These are phyloP conservation scores for Macrolepiota fuliginosa DNA, from an alignment of 768 basidiomycete genomes.

Conservation along the genomic window DNA sequence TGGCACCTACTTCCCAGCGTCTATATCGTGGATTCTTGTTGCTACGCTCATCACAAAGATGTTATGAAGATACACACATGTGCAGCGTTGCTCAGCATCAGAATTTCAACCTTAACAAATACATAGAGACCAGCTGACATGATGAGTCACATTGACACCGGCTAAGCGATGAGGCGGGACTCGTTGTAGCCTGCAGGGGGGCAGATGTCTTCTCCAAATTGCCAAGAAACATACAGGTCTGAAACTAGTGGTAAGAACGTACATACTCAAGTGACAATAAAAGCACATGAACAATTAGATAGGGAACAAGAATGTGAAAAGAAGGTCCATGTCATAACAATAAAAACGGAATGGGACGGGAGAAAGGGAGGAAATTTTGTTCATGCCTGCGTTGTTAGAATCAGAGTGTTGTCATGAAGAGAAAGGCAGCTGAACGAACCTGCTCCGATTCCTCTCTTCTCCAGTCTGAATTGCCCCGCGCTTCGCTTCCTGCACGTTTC, in stretches of 20 bases:
- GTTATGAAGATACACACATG: neutral
- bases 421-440: neutral
- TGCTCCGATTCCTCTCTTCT: slow-evolving; percentile 8
- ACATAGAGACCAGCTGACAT: neutral
- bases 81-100: neutral
- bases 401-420: neutral
- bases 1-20: neutral
- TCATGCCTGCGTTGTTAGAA: neutral
- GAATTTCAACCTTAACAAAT: neutral
- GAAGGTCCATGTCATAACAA: neutral
- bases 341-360: neutral
- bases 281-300: neutral
- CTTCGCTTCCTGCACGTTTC: slow-evolving; percentile 18
- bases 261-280: neutral
- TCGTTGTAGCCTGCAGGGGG: neutral
- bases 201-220: too few species aligned
- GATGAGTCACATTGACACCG: neutral
- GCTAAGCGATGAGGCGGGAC: neutral
- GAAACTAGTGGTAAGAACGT: neutral
- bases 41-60: neutral
- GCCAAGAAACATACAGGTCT: too few species aligned
- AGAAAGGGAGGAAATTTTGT: neutral
- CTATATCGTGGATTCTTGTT: neutral
- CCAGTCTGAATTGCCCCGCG: slow-evolving; percentile 18
- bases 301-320: neutral